Base-by-base conservation (phyloP, 768 basidiomycete genomes). In the Pleurotus pulmonarius region DNA sequence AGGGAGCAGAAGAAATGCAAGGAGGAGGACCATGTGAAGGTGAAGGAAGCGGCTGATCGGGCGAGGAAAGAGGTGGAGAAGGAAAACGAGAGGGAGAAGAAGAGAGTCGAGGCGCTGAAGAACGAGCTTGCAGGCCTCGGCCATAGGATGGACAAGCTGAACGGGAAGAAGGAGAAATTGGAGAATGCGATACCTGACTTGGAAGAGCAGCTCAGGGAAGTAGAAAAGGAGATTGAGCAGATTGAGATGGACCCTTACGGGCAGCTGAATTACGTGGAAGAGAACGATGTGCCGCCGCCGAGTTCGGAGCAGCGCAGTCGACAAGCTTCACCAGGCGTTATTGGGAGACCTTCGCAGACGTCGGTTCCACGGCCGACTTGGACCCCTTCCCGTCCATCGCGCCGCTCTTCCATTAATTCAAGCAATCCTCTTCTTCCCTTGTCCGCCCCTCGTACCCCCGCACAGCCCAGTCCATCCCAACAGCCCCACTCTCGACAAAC, bases 111-210 rank as follows among this genome's bases (percentile, higher is more conserved):
- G 38, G 68, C 71, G 12, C 71, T 83, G 73, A 82, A 77, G 62
- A 70, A 69, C 12, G 92, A 93, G 63, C 73, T 88, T 29, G 72
- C 77, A 5, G 70, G 71, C 1, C 66, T 88, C 56, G 75, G 71
- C 2, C 81, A 82, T 61, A 82, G 82, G 64, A 70, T 92, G 57
- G 94, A 96, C 57, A 83, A 82, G 64, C 69, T 92, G 53, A 75
- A 66, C 25, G 74, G 71, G 56, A 87, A 85, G 73, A 78, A 77
- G 64, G 90, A 91, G 51, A 88, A 80, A 65, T 68, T 91, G 51
- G 87, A 89, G 64, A 70, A 70, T 26, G 71, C 78, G 12, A 74
- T 93, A 15, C 78, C 78, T 1, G 88, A 88, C 58, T 75, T 93
- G 41, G 89, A 90, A 69, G 78, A 81, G 48, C 82, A 86, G 66